Conservation (phyloP, 2,329 filamentous ascomycete genomes). For the Pestalotiopsis sp. region DNA sequence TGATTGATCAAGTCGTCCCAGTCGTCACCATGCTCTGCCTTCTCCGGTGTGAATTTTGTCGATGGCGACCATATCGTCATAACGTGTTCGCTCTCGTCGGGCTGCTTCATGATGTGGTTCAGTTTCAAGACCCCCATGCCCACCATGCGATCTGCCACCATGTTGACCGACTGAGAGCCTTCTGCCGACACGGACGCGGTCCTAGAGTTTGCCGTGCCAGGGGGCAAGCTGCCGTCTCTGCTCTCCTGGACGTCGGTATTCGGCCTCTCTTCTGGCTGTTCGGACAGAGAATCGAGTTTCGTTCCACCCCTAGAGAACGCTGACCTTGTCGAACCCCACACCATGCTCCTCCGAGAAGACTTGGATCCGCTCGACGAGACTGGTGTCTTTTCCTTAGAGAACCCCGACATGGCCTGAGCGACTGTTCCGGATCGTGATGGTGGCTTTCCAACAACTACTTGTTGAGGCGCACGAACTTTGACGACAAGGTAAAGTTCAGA, state of each 20-base stretch:
- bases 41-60: conserved; percentile 55
- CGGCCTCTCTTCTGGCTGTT: conserved; percentile 46
- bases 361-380: conserved; percentile 53
- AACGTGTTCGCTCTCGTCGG: conserved; percentile 73
- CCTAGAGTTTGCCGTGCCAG: conserved; percentile 59
- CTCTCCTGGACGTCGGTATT: conserved; percentile 40
- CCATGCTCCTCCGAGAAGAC: conserved; percentile 63
- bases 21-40: conserved; percentile 61
- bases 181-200: conserved; percentile 39
- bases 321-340: conserved; percentile 66
- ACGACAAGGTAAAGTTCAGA: conserved; percentile 82
- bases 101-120: conserved; percentile 72
- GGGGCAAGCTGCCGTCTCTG: conserved; percentile 48
- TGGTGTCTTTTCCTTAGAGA: conserved; percentile 52
- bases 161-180: conserved; percentile 35
- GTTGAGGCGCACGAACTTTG: conserved; percentile 68
- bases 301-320: conserved; percentile 56
- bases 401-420: conserved; percentile 38
- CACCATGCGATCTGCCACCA: conserved; percentile 67
- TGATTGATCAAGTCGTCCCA: conserved; percentile 76
- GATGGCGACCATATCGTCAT: conserved; percentile 77
- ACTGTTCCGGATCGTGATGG: conserved; percentile 54
- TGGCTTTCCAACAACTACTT: conserved; percentile 49
- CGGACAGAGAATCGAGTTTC: conserved; percentile 61
- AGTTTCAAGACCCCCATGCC: conserved; percentile 80